Evolutionary conservation across 163 green algal species (phyloP), one percentile per base, ranked within the genome.

Genomic region (Picocystis sp.): DNA sequence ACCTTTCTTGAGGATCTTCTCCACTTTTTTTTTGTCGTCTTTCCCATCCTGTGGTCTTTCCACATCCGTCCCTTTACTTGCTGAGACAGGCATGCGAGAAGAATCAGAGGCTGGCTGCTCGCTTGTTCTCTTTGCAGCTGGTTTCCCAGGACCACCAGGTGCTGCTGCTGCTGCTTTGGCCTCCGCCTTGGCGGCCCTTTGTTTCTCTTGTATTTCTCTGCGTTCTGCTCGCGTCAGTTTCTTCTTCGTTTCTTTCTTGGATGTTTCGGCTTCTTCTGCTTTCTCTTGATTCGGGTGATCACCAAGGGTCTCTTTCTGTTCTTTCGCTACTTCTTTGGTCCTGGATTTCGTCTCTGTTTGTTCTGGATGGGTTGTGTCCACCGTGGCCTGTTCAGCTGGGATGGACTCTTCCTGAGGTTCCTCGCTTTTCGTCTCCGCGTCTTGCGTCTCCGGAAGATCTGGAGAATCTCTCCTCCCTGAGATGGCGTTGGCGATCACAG

Each of bases 101-200:
- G 43, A 14, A 45, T 52, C 11, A 43, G 52, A 45, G 24, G 55
- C 14, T 23, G 48, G 46, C 17, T 11, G 44, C n/a, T 1, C 35
- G n/a, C 14, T 13, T 23, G 45, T 55, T 14, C 15, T 23, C 19
- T 44, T 29, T 44, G 29, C 56, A 3, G 35, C 19, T 41, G 23
- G 25, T 33, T 45, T 56, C 9, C 53, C 57, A 12, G 38, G 50
- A 44, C 52, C 61, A 60, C 42, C 69, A 57, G n/a, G n/a, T n/a
- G 34, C 35, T 12, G 13, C 52, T 38, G 47, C 63, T 57, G 56
- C 56, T 3, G 46, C 59, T 24, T 78, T 80, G 46, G 63, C 60
- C 5, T 72, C 74, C 21, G 74, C 81, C 64, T 95, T 95, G 22
- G 81, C 80, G 3, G 86, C 86, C 0, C 84, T 66, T 64, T 93